These are phyloP conservation scores for Typha latifolia DNA, from an alignment of 176 grass and related monocot genomes.

Conservation along the genomic window DNA sequence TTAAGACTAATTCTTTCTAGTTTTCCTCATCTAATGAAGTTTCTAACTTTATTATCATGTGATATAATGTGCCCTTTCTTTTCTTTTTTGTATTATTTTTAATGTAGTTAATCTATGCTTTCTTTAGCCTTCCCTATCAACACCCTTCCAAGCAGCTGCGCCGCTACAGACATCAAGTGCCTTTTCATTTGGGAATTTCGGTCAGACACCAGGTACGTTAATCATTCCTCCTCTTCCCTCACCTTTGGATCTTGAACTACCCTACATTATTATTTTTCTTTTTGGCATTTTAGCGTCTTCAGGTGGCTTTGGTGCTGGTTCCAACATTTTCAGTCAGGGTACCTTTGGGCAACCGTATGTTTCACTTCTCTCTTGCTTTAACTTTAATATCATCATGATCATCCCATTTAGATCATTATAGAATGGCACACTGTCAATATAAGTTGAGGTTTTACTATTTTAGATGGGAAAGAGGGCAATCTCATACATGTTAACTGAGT, in stretches of 20 bases:
- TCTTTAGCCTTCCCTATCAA: conserved; percentile 19
- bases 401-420: neutral
- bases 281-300: conserved; percentile 32
- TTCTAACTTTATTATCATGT: too few relatives aligned
- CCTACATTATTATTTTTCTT: conserved; percentile 9
- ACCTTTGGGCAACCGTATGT: conserved; percentile 62
- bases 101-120: neutral
- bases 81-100: conserved; percentile 6
- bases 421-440: too few relatives aligned
- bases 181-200: conserved; percentile 53
- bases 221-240: conserved; percentile 10
- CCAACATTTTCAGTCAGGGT: conserved; percentile 38
- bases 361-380: conserved; percentile 17
- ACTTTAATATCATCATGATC: conserved; percentile 17
- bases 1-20: neutral
- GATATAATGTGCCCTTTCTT: neutral
- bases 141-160: conserved; percentile 38
- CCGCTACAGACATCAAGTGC: conserved; percentile 34
- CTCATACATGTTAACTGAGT: too few relatives aligned
- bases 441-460: too few relatives aligned
- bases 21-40: neutral
- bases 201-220: conserved; percentile 40
- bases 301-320: conserved; percentile 41
- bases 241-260: conserved; percentile 12
- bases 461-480: too few relatives aligned